phyloP scores from a whole-genome alignment of 306 rosid species.

The Cicer chorassanicum region DNA sequence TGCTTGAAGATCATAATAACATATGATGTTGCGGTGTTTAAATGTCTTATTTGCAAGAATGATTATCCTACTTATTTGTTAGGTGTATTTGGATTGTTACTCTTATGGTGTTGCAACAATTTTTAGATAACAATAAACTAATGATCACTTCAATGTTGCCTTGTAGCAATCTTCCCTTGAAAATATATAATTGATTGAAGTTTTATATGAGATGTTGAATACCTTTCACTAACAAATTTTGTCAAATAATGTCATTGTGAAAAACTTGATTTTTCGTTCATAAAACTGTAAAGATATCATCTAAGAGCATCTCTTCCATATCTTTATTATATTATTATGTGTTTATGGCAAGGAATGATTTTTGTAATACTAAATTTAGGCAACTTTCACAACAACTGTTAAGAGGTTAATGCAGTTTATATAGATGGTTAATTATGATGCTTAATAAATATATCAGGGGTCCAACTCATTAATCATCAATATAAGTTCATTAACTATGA shows the following conservation, averaged over 20 bases:
- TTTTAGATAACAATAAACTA: not conserved
- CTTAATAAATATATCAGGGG: too few relatives aligned
- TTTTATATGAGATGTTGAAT: not conserved
- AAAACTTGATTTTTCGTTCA: too few relatives aligned
- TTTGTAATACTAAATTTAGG: too few relatives aligned
- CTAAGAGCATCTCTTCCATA: too few relatives aligned
- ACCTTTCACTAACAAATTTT: not conserved
- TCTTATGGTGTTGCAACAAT: not conserved
- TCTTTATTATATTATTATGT: too few relatives aligned
- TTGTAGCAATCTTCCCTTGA: not conserved
- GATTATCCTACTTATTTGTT: not conserved
- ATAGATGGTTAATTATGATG: too few relatives aligned
- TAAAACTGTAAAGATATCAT: too few relatives aligned
- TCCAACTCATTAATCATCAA: too few relatives aligned
- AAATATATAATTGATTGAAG: not conserved
- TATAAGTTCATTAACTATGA: too few relatives aligned
- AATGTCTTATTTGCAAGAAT: slow-evolving; percentile 27
- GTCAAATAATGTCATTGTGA: not conserved
- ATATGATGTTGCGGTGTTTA: slow-evolving; percentile 29
- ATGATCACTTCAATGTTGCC: slow-evolving; percentile 4
- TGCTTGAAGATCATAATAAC: slow-evolving; percentile 45
- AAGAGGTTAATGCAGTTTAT: too few relatives aligned
- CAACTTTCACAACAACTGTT: too few relatives aligned
- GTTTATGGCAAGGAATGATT: too few relatives aligned
- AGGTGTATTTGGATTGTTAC: not conserved